Evolutionary conservation across 2,329 filamentous ascomycete species (phyloP).

Genomic region (Apiospora koreana): DNA sequence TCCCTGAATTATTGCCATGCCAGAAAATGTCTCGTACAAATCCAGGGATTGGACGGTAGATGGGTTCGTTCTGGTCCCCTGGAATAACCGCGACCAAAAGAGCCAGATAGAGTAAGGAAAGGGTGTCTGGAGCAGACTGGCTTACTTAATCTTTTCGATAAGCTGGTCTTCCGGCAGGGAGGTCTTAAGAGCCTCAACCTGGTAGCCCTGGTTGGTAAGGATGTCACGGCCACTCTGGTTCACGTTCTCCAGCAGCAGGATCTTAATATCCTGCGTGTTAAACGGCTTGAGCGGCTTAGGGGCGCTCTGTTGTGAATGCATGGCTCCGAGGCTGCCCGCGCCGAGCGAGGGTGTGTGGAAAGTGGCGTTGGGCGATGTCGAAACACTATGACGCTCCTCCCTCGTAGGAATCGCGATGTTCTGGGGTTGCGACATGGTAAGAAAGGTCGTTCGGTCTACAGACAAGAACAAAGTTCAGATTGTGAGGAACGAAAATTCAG

Average conservation of each 20-base stretch:
- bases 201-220: slow-evolving; percentile 83
- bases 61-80: neutral
- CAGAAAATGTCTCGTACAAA: too few species aligned
- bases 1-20: too few species aligned
- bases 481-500: neutral
- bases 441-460: neutral
- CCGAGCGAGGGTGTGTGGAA: slow-evolving; percentile 72
- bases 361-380: slow-evolving; percentile 71
- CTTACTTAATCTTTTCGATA: slow-evolving; percentile 92
- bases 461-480: neutral
- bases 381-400: slow-evolving; percentile 64
- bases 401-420: slow-evolving; percentile 47
- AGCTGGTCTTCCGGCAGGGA: slow-evolving; percentile 90
- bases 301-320: slow-evolving; percentile 41
- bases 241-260: slow-evolving; percentile 92
- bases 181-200: slow-evolving; percentile 88
- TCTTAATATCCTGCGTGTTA: slow-evolving; percentile 94
- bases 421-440: slow-evolving; percentile 45
- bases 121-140: slow-evolving; percentile 17
- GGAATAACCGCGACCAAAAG: neutral
- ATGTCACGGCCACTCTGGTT: slow-evolving; percentile 88
- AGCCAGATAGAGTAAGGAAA: neutral
- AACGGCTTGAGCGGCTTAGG: slow-evolving; percentile 91
- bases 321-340: slow-evolving; percentile 53
- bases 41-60: too few species aligned